A percentile compares a stretch with the other conserved stretches of the same genome.
These are phyloP conservation scores for Scortechinia acanthostroma DNA, from an alignment of 2,329 filamentous ascomycete genomes.

Conservation along the genomic window DNA sequence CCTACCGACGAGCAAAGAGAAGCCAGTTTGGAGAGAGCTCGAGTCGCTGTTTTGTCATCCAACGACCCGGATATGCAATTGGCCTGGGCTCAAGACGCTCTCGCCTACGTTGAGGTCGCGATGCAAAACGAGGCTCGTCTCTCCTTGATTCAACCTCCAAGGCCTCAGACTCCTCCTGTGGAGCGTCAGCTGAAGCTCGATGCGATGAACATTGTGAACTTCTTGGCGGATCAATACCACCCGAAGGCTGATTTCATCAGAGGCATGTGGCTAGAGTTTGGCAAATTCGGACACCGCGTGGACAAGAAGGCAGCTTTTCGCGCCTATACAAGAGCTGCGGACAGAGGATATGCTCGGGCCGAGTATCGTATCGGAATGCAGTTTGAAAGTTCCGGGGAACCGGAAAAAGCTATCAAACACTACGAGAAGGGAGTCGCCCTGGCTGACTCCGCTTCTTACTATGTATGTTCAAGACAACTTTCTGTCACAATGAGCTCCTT, in stretches of 20 bases:
- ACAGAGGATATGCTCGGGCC: conserved; percentile 77
- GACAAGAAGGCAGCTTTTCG: conserved; percentile 93
- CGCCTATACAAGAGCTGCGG: conserved; percentile 78
- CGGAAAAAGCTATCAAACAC: conserved; percentile 81
- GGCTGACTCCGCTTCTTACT: conserved; percentile 66
- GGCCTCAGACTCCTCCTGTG: conserved; percentile 74
- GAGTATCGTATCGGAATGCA: conserved; percentile 98
- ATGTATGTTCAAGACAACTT: neutral
- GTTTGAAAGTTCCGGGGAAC: conserved; percentile 90
- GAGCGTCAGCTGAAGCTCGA: conserved; percentile 85
- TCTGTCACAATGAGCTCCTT: neutral
- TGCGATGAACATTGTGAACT: conserved; percentile 83
- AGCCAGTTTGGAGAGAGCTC: conserved; percentile 76
- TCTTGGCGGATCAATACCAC: conserved; percentile 83
- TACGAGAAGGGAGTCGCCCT: conserved; percentile 75
- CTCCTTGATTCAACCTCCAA: conserved; percentile 24
- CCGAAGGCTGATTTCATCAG: conserved; percentile 90
- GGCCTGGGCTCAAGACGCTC: conserved; percentile 88
- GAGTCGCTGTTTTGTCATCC: conserved; percentile 77
- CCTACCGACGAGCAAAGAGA: conserved; percentile 93
- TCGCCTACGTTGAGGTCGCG: conserved; percentile 80
- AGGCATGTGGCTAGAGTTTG: conserved; percentile 96
- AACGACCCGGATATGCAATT: conserved; percentile 95
- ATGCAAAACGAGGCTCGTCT: conserved; percentile 71
- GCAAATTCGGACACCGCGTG: conserved; percentile 81